Conservation (phyloP, 192 early-diverging fungal species). For the Backusella parvicylindrica region DNA sequence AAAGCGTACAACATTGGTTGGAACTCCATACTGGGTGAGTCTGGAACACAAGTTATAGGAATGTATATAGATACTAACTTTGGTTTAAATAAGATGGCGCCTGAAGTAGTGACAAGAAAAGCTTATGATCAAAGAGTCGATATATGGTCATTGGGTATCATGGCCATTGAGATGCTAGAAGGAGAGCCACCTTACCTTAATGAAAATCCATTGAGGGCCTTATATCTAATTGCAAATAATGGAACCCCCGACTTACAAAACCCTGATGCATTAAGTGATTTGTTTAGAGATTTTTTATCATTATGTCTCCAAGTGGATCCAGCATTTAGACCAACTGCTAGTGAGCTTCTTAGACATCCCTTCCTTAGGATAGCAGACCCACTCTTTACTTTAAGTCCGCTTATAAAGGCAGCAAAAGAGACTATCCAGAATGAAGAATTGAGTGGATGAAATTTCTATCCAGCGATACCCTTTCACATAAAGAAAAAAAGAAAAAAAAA, state of each 20-base stretch:
- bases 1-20: slow-evolving; percentile 85
- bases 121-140: slow-evolving; percentile 93
- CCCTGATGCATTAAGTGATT: slow-evolving; percentile 69
- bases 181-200: slow-evolving; percentile 96
- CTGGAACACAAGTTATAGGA: background rate
- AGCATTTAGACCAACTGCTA: slow-evolving; percentile 74
- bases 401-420: slow-evolving; percentile 50
- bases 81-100: slow-evolving; percentile 68
- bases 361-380: slow-evolving; percentile 85
- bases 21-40: slow-evolving; percentile 84
- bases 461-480: background rate
- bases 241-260: slow-evolving; percentile 88
- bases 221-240: slow-evolving; percentile 96
- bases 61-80: background rate
- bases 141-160: slow-evolving; percentile 96
- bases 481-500: background rate
- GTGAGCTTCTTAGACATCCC: slow-evolving; percentile 79
- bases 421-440: background rate
- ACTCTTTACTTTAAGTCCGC: slow-evolving; percentile 72
- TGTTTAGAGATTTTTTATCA: slow-evolving; percentile 83
- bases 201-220: slow-evolving; percentile 85
- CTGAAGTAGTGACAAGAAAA: slow-evolving; percentile 92
- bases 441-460: background rate
- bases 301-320: slow-evolving; percentile 81
- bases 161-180: slow-evolving; percentile 98